Evolutionary conservation across 345 rosid species (phyloP).

Genomic region (Turritis glabra): DNA sequence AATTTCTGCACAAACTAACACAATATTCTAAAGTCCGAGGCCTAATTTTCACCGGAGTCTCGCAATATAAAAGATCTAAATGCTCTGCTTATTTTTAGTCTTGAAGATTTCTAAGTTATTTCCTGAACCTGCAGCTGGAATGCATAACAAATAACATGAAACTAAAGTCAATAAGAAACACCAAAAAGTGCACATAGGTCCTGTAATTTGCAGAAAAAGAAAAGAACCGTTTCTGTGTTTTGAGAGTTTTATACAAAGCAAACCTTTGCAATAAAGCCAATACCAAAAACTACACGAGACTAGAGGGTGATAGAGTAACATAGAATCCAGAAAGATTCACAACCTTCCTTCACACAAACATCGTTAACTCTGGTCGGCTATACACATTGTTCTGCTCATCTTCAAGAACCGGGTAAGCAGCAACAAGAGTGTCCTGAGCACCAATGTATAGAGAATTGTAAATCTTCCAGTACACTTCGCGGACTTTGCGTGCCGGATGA

Average conservation of each 20-base stretch:
- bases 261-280: constrained; percentile 30
- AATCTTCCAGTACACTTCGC: constrained; percentile 99
- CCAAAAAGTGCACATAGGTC: neutral
- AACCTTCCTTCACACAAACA: constrained; percentile 50
- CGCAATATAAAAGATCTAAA: neutral
- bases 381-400: constrained; percentile 77
- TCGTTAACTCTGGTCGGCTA: constrained; percentile 89
- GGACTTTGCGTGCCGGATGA: constrained; percentile 96
- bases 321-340: neutral
- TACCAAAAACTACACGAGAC: constrained; percentile 1
- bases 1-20: neutral
- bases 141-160: constrained; percentile 2
- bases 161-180: neutral
- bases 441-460: constrained; percentile 96
- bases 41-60: neutral
- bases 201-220: neutral
- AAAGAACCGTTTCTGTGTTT: neutral
- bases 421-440: constrained; percentile 88
- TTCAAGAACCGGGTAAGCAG: constrained; percentile 81
- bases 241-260: constrained; percentile 31
- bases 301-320: neutral
- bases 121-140: constrained; percentile 7
- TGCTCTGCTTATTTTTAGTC: neutral
- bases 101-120: neutral
- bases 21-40: neutral